These are phyloP conservation scores for Hyphodiscus hymeniophilus DNA, from an alignment of 495 filamentous ascomycete species.

Conservation along the genomic window DNA sequence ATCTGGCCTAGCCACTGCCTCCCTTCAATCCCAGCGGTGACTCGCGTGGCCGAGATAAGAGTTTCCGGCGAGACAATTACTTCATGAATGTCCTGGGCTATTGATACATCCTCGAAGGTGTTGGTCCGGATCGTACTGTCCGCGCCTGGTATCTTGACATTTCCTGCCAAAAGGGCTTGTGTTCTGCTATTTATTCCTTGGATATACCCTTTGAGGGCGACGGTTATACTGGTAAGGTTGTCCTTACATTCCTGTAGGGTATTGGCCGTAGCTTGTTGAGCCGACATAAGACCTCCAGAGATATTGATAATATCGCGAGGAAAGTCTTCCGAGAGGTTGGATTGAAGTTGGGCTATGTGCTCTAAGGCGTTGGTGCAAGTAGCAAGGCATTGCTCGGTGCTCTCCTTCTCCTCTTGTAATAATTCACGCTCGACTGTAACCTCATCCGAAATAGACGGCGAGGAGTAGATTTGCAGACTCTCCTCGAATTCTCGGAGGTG, in stretches of 20 bases:
- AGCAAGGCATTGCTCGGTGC: constrained; percentile 22
- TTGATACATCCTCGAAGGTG: constrained; percentile 25
- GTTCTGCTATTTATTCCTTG: constrained; percentile 17
- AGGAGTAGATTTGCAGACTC: constrained; percentile 8
- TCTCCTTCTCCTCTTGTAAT: constrained; percentile 18
- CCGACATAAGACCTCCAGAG: constrained; percentile 9
- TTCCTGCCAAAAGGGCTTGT: neutral
- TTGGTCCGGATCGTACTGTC: constrained; percentile 22
- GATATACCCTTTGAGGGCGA: constrained; percentile 15
- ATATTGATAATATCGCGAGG: constrained; percentile 4
- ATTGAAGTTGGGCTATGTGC: constrained; percentile 15
- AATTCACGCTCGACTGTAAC: constrained; percentile 9
- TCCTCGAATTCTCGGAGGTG: constrained; percentile 28
- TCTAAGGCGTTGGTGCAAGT: constrained; percentile 23
- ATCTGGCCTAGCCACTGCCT: constrained; percentile 24
- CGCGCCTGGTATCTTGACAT: constrained; percentile 3
- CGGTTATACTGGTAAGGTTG: constrained; percentile 9
- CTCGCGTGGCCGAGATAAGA: constrained; percentile 25
- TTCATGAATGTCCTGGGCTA: constrained; percentile 26
- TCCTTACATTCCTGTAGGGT: constrained; percentile 14
- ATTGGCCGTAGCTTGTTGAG: constrained; percentile 8
- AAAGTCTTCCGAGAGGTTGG: constrained; percentile 24
- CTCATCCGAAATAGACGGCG: constrained; percentile 6
- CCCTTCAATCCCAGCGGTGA: constrained; percentile 23
- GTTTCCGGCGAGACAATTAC: constrained; percentile 28